phyloP scores from a whole-genome alignment of 257 asterid genomes.

The Nemophila menziesii region DNA sequence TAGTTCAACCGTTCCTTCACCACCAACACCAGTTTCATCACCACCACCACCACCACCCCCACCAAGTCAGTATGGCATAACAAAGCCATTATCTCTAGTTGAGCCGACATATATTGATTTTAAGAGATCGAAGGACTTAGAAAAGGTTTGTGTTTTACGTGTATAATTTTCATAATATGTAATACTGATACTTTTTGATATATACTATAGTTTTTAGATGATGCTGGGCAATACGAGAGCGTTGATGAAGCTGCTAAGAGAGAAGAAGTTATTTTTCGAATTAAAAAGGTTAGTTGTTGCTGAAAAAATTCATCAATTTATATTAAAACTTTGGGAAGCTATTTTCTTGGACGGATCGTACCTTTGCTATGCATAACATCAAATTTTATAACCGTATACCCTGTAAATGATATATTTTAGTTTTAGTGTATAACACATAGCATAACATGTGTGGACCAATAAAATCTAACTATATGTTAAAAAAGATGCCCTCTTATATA shows the following conservation, averaged over 20 bases:
- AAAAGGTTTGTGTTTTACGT: slow-evolving; percentile 5
- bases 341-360: too few relatives aligned
- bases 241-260: slow-evolving; percentile 61
- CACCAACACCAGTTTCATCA: too few relatives aligned
- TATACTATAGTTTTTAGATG: slow-evolving; percentile 43
- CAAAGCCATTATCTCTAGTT: slow-evolving; percentile 15
- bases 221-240: slow-evolving; percentile 68
- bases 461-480: too few relatives aligned
- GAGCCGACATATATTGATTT: slow-evolving; percentile 16
- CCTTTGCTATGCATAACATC: too few relatives aligned
- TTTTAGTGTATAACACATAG: neutral
- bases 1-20: slow-evolving; percentile 6
- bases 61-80: slow-evolving; percentile 11
- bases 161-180: slow-evolving; percentile 1
- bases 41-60: too few relatives aligned
- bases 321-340: too few relatives aligned
- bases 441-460: neutral
- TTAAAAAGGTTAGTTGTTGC: slow-evolving; percentile 44
- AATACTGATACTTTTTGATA: neutral
- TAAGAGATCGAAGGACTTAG: slow-evolving; percentile 10
- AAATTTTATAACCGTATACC: too few relatives aligned
- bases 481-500: too few relatives aligned
- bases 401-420: too few relatives aligned
- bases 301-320: too few relatives aligned
- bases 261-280: slow-evolving; percentile 51